Conservation (phyloP, 129 eudicot genomes). For the Centaurea solstitialis region DNA sequence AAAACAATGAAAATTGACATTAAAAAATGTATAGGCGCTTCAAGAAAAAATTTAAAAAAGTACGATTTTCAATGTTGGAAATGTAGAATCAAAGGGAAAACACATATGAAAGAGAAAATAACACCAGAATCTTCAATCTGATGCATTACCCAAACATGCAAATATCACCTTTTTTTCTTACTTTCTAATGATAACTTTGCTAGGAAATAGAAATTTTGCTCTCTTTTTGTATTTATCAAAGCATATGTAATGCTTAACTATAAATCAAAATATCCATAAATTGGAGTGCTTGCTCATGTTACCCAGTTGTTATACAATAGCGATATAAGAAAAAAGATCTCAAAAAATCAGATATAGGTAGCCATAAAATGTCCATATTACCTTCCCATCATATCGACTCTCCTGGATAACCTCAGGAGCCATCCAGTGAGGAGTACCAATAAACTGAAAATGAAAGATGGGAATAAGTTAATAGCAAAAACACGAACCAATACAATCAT, state of each 20-base stretch:
- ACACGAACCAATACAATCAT: conserved; percentile 5
- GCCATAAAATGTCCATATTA: conserved; percentile 27
- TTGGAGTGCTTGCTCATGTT: neutral
- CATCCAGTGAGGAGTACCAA: conserved; percentile 99
- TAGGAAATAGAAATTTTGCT: neutral
- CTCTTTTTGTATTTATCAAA: conserved; percentile 6
- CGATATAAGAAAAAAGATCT: neutral
- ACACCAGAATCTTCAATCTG: conserved; percentile 11
- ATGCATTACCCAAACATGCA: conserved; percentile 13
- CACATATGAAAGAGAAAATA: conserved; percentile 2
- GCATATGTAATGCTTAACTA: conserved; percentile 1
- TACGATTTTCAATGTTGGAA: neutral
- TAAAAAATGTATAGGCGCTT: neutral
- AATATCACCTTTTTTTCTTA: neutral
- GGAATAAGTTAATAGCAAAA: conserved; percentile 8
- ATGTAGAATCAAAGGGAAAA: conserved; percentile 1
- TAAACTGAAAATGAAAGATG: conserved; percentile 57
- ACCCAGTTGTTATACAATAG: neutral
- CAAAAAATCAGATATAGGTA: conserved; percentile 1
- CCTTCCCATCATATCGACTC: conserved; percentile 98
- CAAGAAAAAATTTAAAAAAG: neutral
- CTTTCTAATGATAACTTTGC: neutral
- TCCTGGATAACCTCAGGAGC: conserved; percentile 99
- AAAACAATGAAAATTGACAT: neutral
- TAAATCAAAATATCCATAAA: conserved; percentile 3